Evolutionary conservation across 305 asterid species (phyloP).

Genomic region (Fraxinus floribunda): DNA sequence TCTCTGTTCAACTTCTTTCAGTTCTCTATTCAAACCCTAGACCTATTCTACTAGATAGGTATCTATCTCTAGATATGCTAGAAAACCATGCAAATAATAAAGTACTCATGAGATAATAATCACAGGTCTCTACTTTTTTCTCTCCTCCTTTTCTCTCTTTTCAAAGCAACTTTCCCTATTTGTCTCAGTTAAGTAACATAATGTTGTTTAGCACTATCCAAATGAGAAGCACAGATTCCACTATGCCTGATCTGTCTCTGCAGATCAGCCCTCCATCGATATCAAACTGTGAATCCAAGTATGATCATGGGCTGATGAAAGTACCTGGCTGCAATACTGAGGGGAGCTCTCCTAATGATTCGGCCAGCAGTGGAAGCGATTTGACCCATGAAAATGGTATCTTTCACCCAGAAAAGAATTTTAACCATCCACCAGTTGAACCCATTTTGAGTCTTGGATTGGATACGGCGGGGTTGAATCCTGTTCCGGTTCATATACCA

Average conservation of each 20-base stretch:
- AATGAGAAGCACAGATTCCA: conserved; percentile 23
- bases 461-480: conserved; percentile 25
- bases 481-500: conserved; percentile 14
- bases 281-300: conserved; percentile 9
- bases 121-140: neutral
- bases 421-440: conserved; percentile 17
- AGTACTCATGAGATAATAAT: conserved; percentile 51
- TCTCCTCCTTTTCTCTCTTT: conserved; percentile 17
- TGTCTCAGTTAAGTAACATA: neutral
- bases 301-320: neutral
- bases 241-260: conserved; percentile 67
- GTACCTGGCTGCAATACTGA: conserved; percentile 24
- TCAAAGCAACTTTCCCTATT: conserved; percentile 6
- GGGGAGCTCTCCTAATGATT: conserved; percentile 50
- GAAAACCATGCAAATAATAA: conserved; percentile 49
- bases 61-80: conserved; percentile 1
- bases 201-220: conserved; percentile 39
- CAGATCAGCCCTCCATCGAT: conserved; percentile 68
- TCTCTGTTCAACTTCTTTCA: conserved; percentile 6
- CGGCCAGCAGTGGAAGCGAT: conserved; percentile 67
- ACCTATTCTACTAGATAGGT: conserved; percentile 30
- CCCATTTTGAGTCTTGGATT: conserved; percentile 58
- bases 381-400: conserved; percentile 53
- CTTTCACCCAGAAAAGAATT: conserved; percentile 15
- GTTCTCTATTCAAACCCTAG: conserved; percentile 23